Conservation (phyloP, 805 yeast genomes). For the Ogataea methylovora region DNA sequence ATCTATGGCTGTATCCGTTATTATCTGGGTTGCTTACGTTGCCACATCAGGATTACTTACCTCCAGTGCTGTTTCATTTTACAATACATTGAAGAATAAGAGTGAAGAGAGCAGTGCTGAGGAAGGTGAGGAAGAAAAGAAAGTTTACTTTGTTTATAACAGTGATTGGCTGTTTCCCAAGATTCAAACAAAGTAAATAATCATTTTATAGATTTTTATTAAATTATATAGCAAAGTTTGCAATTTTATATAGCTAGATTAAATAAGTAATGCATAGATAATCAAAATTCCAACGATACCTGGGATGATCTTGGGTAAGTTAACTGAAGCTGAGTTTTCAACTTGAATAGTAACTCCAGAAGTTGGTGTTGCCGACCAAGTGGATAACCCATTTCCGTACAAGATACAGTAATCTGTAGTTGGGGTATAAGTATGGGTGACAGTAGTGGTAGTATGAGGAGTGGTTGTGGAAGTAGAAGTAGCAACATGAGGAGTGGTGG, state of each 20-base stretch:
- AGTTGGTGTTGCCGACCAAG: background rate
- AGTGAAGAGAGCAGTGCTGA: background rate
- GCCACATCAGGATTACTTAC: constrained; percentile 10
- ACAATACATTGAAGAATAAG: constrained; percentile 5
- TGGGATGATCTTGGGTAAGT: too few species aligned
- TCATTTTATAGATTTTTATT: too few species aligned
- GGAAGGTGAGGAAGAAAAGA: background rate
- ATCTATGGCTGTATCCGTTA: constrained; percentile 10
- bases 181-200: constrained; percentile 2
- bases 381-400: background rate
- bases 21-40: constrained; percentile 8
- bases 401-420: background rate
- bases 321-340: too few species aligned
- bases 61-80: constrained; percentile 7
- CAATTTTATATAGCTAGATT: too few species aligned
- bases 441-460: background rate
- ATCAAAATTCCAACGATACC: too few species aligned
- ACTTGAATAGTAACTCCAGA: too few species aligned
- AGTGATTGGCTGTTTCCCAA: constrained; percentile 12
- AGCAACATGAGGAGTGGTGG: constrained; percentile 2
- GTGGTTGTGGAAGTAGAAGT: background rate
- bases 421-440: constrained; percentile 5
- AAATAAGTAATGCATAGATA: too few species aligned
- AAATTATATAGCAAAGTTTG: too few species aligned
- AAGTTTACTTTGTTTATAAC: constrained; percentile 8